Base-by-base conservation (phyloP, 2,329 filamentous ascomycete species). In the Juglanconis juglandina region DNA sequence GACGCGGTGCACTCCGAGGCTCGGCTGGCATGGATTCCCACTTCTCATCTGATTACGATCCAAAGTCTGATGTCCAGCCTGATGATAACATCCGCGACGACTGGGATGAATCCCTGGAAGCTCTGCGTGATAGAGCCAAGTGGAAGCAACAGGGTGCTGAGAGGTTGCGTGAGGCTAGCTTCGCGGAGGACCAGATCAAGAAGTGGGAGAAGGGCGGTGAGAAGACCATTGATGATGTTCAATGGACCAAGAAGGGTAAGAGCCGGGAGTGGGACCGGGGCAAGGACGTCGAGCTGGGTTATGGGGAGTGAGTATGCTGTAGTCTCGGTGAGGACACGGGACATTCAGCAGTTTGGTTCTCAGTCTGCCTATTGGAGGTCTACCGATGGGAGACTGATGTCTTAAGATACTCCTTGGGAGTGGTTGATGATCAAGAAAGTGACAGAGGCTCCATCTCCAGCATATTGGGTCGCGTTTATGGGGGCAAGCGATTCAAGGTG, bases 31-130 rank as follows among this genome's bases (percentile, higher is more conserved):
- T 97, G 65, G 92, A 97, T 69, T 79, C 83, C 32, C 90, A 90
- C 56, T 98, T 97, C 72, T 87, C 89, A 1, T 77, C 85, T 1
- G 82, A 79, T 53, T 89, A 88, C 66, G 79, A 86, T 61, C 81
- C 83, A 0, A 80, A 73, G 6, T 71, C 76, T n/a, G 85, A 90
- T 66, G 73, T 88, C 3, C 75, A 80, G 44, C 74, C 78, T 52
- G 80, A 81, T 63, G 75, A 76, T 2, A 77, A 75, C 3, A 73
- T 72, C 30, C 81, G 80, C 34, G 86, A 88, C 63, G 86, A 91
- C 62, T 96, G 92, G 92, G 89, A 91, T 49, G 85, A 91, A 67
- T 87, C 90, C 1, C 78, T 95, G 1, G 92, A 96, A 73, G 87
- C 88, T 4, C 80, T 91, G 59, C 84, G 89, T 44, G 92, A 96